Evolutionary conservation across 345 rosid genomes (phyloP).

Genomic region (Passiflora organensis): DNA sequence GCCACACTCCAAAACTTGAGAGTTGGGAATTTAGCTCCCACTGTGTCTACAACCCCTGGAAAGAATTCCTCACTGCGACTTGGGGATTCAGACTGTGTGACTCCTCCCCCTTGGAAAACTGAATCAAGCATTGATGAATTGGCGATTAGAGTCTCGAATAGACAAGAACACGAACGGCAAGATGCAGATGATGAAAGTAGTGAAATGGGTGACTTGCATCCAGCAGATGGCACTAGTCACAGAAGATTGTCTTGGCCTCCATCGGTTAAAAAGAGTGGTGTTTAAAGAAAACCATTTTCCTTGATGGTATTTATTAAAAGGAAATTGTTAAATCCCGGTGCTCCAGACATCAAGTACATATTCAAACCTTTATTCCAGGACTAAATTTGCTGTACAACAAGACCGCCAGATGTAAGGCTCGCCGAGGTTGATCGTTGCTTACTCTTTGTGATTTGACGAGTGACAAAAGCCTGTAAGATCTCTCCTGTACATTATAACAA

Average conservation of each 20-base stretch:
- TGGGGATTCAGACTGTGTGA: conserved; percentile 48
- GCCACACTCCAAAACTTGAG: conserved; percentile 80
- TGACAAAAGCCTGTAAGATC: no score
- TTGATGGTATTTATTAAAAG: no score
- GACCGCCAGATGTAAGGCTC: no score
- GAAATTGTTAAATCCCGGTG: no score
- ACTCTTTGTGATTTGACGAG: no score
- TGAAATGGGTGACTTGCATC: conserved; percentile 32
- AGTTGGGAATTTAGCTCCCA: conserved; percentile 55
- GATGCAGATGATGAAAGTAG: conserved; percentile 42
- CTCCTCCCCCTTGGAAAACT: conserved; percentile 71
- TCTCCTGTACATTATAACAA: no score
- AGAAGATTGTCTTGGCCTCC: conserved; percentile 95
- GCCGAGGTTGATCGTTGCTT: no score
- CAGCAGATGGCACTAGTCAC: conserved; percentile 40
- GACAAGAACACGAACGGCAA: conserved; percentile 34
- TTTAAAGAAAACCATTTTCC: conserved; percentile 12
- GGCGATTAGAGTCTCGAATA: conserved; percentile 34
- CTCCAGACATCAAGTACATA: no score
- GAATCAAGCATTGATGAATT: conserved; percentile 66
- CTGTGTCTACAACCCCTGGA: conserved; percentile 58
- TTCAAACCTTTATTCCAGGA: no score
- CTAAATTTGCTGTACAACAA: no score
- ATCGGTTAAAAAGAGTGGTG: conserved; percentile 39
- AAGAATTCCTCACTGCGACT: conserved; percentile 34